phyloP scores from a whole-genome alignment of 1,139 yeast genomes.

The Geotrichum phurueaensis region DNA sequence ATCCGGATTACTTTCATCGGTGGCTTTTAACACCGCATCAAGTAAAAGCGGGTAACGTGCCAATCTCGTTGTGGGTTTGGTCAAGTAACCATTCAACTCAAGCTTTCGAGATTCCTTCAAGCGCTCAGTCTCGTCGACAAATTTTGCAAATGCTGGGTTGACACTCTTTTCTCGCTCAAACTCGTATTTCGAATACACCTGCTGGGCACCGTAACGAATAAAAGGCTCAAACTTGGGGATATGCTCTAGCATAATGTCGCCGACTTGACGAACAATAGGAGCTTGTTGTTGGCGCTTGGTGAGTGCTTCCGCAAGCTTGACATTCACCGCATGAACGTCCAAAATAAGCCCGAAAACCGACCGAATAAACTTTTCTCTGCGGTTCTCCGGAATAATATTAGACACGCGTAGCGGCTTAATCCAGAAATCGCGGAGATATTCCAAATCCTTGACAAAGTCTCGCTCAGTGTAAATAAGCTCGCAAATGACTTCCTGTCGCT shows the following conservation, averaged over 20 bases:
- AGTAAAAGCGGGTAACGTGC: slow-evolving; percentile 87
- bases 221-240: slow-evolving; percentile 89
- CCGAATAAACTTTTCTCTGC: slow-evolving; percentile 83
- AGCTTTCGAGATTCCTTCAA: slow-evolving; percentile 85
- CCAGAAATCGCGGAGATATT: slow-evolving; percentile 88
- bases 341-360: slow-evolving; percentile 87
- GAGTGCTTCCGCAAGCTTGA: slow-evolving; percentile 80
- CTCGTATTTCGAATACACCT: slow-evolving; percentile 91
- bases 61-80: slow-evolving; percentile 93
- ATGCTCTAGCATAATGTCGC: slow-evolving; percentile 78
- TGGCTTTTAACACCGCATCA: slow-evolving; percentile 75
- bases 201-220: slow-evolving; percentile 90
- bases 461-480: slow-evolving; percentile 93
- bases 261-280: slow-evolving; percentile 79
- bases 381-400: slow-evolving; percentile 79
- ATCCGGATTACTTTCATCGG: slow-evolving; percentile 71
- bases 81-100: slow-evolving; percentile 85
- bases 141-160: slow-evolving; percentile 83
- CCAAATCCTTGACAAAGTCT: slow-evolving; percentile 90
- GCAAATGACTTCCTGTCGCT: slow-evolving; percentile 91
- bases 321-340: slow-evolving; percentile 79
- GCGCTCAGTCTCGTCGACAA: slow-evolving; percentile 85
- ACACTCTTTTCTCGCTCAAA: slow-evolving; percentile 91
- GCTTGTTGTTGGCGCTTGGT: slow-evolving; percentile 83
- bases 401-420: slow-evolving; percentile 83